These are phyloP conservation scores for Exophiala xenobiotica DNA, from an alignment of 2,329 filamentous ascomycete species.

Conservation along the genomic window DNA sequence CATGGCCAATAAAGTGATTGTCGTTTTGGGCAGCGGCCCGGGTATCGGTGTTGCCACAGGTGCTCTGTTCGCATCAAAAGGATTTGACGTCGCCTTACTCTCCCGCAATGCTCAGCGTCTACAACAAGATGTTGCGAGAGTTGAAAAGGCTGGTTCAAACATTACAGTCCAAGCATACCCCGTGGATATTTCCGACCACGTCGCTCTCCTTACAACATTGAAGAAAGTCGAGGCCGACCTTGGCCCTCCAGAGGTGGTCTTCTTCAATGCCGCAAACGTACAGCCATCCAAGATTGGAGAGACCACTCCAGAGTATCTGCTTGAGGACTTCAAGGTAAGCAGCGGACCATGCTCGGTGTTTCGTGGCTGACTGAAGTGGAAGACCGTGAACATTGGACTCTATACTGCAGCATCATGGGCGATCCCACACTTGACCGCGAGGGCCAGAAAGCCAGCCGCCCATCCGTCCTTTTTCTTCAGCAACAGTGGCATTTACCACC, in stretches of 20 bases:
- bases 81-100: constrained; percentile 20
- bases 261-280: constrained; percentile 22
- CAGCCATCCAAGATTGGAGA: constrained; percentile 11
- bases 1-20: constrained; percentile 12
- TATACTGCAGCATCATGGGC: constrained; percentile 22
- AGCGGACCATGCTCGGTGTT: neutral
- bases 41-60: constrained; percentile 20
- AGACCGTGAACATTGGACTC: constrained; percentile 22
- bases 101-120: constrained; percentile 16
- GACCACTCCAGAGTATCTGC: constrained; percentile 9
- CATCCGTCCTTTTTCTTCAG: constrained; percentile 20
- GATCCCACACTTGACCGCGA: constrained; percentile 14
- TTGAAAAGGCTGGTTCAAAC: constrained; percentile 3
- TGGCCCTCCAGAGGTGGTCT: constrained; percentile 20
- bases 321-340: constrained; percentile 22
- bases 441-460: constrained; percentile 5
- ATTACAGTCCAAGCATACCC: constrained; percentile 16
- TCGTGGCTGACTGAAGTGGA: neutral
- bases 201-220: constrained; percentile 7
- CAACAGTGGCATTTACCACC: constrained; percentile 15
- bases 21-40: constrained; percentile 20
- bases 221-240: constrained; percentile 14
- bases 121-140: constrained; percentile 12
- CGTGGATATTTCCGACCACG: constrained; percentile 19
- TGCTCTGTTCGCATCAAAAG: constrained; percentile 14